phyloP scores from a whole-genome alignment of 345 rosid genomes.

The Salix dunnii region DNA sequence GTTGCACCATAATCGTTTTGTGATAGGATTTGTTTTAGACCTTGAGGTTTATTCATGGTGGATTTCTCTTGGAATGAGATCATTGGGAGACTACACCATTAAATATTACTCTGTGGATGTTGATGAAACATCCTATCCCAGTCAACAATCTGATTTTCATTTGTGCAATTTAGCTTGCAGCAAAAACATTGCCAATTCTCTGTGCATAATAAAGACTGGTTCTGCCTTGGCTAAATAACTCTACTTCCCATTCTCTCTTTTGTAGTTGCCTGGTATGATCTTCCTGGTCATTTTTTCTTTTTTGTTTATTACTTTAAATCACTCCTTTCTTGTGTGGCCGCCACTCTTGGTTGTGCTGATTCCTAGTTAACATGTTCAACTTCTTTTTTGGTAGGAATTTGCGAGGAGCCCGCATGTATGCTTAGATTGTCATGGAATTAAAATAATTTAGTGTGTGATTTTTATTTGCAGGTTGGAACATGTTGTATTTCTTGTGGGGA shows the following conservation, averaged over 20 bases:
- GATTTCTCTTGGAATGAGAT: neutral
- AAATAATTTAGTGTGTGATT: neutral
- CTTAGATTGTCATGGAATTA: neutral
- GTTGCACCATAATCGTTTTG: neutral
- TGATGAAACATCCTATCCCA: neutral
- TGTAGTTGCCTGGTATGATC: neutral
- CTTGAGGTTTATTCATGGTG: neutral
- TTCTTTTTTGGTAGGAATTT: neutral
- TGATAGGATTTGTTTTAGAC: neutral
- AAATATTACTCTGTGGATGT: neutral
- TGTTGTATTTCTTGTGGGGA: slow-evolving; percentile 86
- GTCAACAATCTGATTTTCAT: neutral
- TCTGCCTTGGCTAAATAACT: neutral
- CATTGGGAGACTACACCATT: neutral
- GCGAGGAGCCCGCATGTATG: neutral
- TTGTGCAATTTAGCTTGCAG: neutral
- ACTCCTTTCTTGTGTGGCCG: neutral
- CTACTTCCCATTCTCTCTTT: neutral
- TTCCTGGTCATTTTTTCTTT: neutral
- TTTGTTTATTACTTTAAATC: neutral
- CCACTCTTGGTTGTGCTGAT: neutral
- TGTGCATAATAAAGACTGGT: neutral
- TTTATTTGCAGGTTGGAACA: slow-evolving; percentile 57
- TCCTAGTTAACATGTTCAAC: neutral
- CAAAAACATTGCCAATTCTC: neutral